Evolutionary conservation across 495 filamentous ascomycete species (phyloP), one percentile per base, ranked within the genome.

Genomic region (Penicillium pancosmium): DNA sequence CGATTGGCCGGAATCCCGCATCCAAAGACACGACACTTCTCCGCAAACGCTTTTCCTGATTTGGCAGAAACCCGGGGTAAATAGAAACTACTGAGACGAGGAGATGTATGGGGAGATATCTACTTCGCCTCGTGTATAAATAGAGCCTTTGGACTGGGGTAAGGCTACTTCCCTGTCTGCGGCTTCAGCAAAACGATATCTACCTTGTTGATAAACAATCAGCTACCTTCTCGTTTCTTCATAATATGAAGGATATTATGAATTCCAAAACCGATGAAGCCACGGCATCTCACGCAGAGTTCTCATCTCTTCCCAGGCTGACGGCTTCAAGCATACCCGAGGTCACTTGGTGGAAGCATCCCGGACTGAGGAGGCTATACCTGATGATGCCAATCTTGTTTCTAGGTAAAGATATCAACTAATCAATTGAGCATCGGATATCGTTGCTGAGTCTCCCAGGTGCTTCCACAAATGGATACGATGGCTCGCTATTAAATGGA

Each of bases 331-430:
- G 44, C 11, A 18, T 46, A 15, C 57, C 57, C 34, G 36, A 50
- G 11, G 57, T 60, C 5, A 60, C 52, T 50, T 78, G 75, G 73
- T 78, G 56, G 47, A 73, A 68, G 47, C 66, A 71, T 11, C 53
- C 57, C 11, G 61, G 60, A 13, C 62, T 78, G 25, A 67, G 70
- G 10, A 63, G 50, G 21, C 62, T 78, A 6, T 78, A 78, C 43
- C n/a, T 69, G 16, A 63, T 69, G 66, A 67, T 77, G 64, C 64
- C 65, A 2, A 59, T 75, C 47, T 54, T 75, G 5, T 68, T 71
- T 48, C 61, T 75, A 2, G 65, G 54, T 56, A 38, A 31, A 15
- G n/a, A 10, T 9, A 23, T 36, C 12, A 27, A 18, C 4, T 13
- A 6, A 31, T 36, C 3, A 12, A n/a, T 21, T 52, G 50, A 38